These are phyloP conservation scores for Syncephalastrum racemosum DNA, from an alignment of 371 early-diverging fungal species.

Conservation along the genomic window DNA sequence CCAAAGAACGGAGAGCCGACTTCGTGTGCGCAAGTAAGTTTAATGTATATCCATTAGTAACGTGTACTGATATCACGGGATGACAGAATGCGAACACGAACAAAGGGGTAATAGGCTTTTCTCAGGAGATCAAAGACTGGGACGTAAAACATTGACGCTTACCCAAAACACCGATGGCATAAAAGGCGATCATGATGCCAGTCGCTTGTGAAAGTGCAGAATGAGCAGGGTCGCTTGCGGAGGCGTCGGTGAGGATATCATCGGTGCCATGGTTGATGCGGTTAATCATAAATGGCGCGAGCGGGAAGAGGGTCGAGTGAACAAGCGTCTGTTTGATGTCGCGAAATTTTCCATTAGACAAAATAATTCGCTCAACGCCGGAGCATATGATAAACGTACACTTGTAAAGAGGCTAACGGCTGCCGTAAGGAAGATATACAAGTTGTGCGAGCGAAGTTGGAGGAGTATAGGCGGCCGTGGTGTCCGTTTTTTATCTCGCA, in stretches of 20 bases:
- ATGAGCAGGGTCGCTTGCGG: conserved; percentile 8
- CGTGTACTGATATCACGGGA: no score
- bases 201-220: conserved; percentile 37
- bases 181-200: conserved; percentile 74
- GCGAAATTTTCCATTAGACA: neutral
- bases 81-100: no score
- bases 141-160: neutral
- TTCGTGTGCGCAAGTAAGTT: conserved; percentile 1
- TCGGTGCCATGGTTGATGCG: conserved; percentile 40
- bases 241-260: neutral
- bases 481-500: no score
- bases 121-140: no score
- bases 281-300: conserved; percentile 68
- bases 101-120: no score
- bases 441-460: no score
- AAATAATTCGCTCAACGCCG: neutral
- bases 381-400: conserved; percentile 12
- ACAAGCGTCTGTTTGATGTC: conserved; percentile 28
- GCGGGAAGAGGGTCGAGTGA: conserved; percentile 42
- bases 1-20: conserved; percentile 76
- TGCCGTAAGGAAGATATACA: conserved; percentile 38
- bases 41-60: no score
- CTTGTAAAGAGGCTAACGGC: conserved; percentile 44
- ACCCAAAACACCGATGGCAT: conserved; percentile 69
- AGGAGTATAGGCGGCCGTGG: no score